These are phyloP conservation scores for Penicillium sp. DNA, from an alignment of 2,329 filamentous ascomycete species.

Conservation along the genomic window DNA sequence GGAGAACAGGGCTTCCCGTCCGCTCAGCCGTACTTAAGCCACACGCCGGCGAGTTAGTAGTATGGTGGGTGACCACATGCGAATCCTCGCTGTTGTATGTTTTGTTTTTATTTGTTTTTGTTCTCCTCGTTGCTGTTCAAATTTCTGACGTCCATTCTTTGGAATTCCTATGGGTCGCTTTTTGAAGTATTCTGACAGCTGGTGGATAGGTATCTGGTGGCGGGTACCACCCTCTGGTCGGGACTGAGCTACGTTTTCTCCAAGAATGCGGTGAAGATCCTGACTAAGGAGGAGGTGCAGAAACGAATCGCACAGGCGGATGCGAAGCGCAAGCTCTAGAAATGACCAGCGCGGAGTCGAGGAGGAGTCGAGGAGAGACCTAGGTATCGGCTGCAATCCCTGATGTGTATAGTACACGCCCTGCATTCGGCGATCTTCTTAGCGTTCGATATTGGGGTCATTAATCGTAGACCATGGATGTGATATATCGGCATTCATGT, in stretches of 20 bases:
- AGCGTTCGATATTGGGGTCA: too few species aligned
- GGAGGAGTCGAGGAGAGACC: neutral
- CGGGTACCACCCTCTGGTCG: conserved; percentile 87
- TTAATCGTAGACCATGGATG: too few species aligned
- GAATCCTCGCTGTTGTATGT: conserved; percentile 49
- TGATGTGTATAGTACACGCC: too few species aligned
- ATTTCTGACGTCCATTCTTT: neutral
- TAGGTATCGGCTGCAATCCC: too few species aligned
- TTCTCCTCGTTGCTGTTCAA: neutral
- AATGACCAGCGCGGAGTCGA: neutral
- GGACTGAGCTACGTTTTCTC: conserved; percentile 87
- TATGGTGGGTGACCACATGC: conserved; percentile 50
- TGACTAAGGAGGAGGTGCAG: conserved; percentile 51
- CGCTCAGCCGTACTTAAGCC: conserved; percentile 51
- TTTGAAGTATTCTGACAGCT: conserved; percentile 6
- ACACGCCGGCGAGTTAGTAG: conserved; percentile 49
- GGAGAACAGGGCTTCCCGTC: conserved; percentile 51
- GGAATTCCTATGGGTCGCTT: neutral
- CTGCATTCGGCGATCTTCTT: too few species aligned
- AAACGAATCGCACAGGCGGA: conserved; percentile 34
- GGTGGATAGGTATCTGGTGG: conserved; percentile 71
- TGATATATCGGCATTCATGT: too few species aligned
- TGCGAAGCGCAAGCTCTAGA: conserved; percentile 24
- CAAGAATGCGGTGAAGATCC: conserved; percentile 87
- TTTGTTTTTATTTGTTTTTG: conserved; percentile 24